These are phyloP conservation scores for Pseudocercospora musae DNA, from an alignment of 2,329 filamentous ascomycete species.

Conservation along the genomic window DNA sequence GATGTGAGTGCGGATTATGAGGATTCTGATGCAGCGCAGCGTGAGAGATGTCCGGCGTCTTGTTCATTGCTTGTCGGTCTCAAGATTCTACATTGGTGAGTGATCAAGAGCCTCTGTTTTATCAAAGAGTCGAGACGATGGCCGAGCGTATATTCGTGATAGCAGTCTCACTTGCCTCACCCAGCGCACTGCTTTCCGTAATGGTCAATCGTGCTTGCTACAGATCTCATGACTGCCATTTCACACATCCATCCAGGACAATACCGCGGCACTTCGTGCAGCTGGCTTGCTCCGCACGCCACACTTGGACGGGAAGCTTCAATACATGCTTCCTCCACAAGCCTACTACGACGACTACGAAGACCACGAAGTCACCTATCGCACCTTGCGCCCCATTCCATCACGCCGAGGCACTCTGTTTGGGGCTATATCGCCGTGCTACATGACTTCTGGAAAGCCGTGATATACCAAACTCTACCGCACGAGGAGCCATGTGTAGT, in stretches of 20 bases:
- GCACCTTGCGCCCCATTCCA: background rate
- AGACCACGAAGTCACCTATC: background rate
- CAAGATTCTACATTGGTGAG: background rate
- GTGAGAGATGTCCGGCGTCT: background rate
- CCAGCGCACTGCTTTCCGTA: constrained; percentile 32
- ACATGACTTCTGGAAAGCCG: background rate
- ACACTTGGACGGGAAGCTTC: background rate
- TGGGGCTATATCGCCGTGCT: background rate
- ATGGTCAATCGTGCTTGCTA: background rate
- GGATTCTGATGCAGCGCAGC: background rate
- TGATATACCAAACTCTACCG: background rate
- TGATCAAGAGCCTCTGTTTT: no score
- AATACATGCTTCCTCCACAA: background rate
- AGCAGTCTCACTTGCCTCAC: no score
- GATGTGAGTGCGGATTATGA: background rate
- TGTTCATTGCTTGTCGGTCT: background rate
- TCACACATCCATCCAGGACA: background rate
- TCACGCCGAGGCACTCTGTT: background rate
- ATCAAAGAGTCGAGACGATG: background rate
- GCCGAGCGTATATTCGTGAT: no score
- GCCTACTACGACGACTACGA: background rate
- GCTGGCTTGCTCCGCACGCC: background rate
- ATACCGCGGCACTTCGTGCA: background rate
- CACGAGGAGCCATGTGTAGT: background rate
- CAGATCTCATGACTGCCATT: background rate